phyloP scores from a whole-genome alignment of 2,329 filamentous ascomycete species.

The Pyrenochaeta sp. region DNA sequence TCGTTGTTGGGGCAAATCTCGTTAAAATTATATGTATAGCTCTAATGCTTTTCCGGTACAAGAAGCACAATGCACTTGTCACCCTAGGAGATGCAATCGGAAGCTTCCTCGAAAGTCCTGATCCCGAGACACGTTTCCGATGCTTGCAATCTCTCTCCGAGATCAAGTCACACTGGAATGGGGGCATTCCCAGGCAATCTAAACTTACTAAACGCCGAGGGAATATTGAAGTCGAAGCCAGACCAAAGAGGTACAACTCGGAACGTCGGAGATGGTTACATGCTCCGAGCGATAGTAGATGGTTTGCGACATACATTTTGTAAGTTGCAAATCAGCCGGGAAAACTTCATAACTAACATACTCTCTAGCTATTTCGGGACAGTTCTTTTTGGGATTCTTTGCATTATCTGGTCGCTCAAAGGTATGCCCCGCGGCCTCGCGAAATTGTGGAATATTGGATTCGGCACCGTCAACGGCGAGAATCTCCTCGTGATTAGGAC shows the following conservation, averaged over 20 bases:
- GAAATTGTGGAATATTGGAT: slow-evolving; percentile 18
- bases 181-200: too few species aligned
- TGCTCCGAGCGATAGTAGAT: slow-evolving; percentile 1
- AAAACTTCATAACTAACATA: neutral
- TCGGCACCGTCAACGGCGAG: slow-evolving; percentile 18
- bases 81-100: slow-evolving; percentile 33
- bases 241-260: neutral
- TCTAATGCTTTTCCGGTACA: slow-evolving; percentile 17
- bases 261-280: neutral
- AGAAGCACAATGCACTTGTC: slow-evolving; percentile 19
- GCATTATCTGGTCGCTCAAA: neutral
- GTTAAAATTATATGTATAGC: slow-evolving; percentile 17
- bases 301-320: slow-evolving; percentile 7
- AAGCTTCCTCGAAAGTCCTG: slow-evolving; percentile 25
- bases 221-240: neutral
- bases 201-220: neutral
- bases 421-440: slow-evolving; percentile 11
- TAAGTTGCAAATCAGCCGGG: neutral
- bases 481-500: slow-evolving; percentile 14
- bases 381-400: slow-evolving; percentile 5
- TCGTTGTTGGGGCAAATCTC: slow-evolving; percentile 15
- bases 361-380: neutral
- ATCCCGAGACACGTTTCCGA: slow-evolving; percentile 16
- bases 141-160: slow-evolving; percentile 9
- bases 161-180: neutral